Conservation (phyloP, 2,329 filamentous ascomycete species). For the Parasarocladium wereldwijsianum region DNA sequence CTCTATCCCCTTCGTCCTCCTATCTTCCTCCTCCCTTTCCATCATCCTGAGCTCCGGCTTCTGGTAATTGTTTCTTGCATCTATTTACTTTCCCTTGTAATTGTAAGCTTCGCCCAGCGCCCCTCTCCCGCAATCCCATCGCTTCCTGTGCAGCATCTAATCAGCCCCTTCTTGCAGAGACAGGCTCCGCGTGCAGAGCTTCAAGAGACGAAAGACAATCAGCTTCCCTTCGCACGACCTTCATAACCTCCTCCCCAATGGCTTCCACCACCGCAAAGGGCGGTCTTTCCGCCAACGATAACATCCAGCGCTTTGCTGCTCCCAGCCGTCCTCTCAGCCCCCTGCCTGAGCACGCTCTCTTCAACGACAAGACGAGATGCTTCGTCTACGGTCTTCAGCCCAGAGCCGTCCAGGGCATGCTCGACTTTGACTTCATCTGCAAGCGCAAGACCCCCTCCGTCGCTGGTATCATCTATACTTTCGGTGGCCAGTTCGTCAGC, state of each 20-base stretch:
- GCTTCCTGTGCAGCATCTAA: conserved; percentile 3
- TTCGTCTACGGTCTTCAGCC: conserved; percentile 99
- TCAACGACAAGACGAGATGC: conserved; percentile 99
- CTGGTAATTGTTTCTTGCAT: conserved; percentile 2
- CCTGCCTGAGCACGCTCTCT: conserved; percentile 75
- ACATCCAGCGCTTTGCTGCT: conserved; percentile 91
- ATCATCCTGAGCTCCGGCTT: too few species aligned
- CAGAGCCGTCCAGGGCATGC: conserved; percentile 79
- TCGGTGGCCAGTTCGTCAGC: conserved; percentile 99
- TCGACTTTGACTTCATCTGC: conserved; percentile 99
- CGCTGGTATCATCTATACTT: conserved; percentile 98
- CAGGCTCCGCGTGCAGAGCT: conserved; percentile 13
- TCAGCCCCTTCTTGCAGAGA: conserved; percentile 7
- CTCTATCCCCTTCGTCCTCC: conserved; percentile 3
- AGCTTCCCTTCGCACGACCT: conserved; percentile 6
- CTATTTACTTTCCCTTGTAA: conserved; percentile 4
- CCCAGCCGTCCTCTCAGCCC: conserved; percentile 88
- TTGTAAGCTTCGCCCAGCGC: conserved; percentile 1
- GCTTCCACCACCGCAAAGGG: conserved; percentile 35
- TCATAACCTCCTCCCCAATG: conserved; percentile 25
- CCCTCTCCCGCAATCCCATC: background rate
- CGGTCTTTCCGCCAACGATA: conserved; percentile 77
- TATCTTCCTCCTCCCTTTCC: background rate
- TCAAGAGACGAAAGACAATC: too few species aligned
- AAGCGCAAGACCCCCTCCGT: conserved; percentile 94